A percentile compares a stretch with the other conserved stretches of the same genome.
Conservation (phyloP, 768 basidiomycete genomes). For the Austroboletus festivus region DNA sequence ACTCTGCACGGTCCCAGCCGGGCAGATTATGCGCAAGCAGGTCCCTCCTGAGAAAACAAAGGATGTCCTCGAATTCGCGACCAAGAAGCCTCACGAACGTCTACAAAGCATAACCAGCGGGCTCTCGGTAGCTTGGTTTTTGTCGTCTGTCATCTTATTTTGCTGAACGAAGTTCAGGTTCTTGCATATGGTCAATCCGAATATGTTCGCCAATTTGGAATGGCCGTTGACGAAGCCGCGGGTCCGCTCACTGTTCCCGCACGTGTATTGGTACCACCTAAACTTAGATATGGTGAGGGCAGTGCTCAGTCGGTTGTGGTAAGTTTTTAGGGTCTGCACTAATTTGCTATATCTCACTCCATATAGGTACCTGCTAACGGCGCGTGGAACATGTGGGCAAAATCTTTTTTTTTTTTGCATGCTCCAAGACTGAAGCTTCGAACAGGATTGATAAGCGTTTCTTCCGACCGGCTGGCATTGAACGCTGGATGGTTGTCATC, state of each 20-base stretch:
- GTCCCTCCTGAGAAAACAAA: constrained; percentile 65
- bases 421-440: constrained; percentile 3
- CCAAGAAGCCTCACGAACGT: constrained; percentile 57
- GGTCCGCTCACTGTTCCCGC: constrained; percentile 59
- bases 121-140: constrained; percentile 39
- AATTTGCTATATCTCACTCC: constrained; percentile 4
- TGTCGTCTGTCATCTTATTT: background rate
- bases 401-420: background rate
- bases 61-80: constrained; percentile 63
- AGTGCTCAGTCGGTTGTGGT: constrained; percentile 59
- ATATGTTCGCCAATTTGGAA: constrained; percentile 71
- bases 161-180: constrained; percentile 36
- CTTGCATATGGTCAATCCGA: constrained; percentile 71
- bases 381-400: constrained; percentile 71
- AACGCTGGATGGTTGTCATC: constrained; percentile 60
- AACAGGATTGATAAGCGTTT: constrained; percentile 70
- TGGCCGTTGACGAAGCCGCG: constrained; percentile 50
- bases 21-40: constrained; percentile 72
- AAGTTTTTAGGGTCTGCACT: constrained; percentile 18
- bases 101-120: constrained; percentile 54
- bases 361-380: constrained; percentile 60
- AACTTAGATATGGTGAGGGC: constrained; percentile 58
- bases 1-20: constrained; percentile 55
- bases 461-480: constrained; percentile 51
- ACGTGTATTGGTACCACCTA: constrained; percentile 61